Conservation (phyloP, 2,329 filamentous ascomycete species). For the Dactylellina haptotyla region DNA sequence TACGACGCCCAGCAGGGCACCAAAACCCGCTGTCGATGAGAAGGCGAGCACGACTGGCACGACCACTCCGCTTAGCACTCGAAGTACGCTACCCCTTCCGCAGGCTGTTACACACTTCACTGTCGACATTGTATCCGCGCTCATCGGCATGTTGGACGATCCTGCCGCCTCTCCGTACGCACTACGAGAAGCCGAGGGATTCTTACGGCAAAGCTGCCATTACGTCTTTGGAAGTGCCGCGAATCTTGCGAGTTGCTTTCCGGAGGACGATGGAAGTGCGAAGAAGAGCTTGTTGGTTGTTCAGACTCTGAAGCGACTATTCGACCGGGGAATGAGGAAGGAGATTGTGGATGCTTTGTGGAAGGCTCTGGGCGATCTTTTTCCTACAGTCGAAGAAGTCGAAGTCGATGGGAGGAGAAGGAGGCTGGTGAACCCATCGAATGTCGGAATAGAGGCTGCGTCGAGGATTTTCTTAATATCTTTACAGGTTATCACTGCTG, state of each 20-base stretch:
- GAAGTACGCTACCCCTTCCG: conserved; percentile 63
- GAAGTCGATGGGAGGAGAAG: conserved; percentile 6
- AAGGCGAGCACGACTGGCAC: conserved; percentile 35
- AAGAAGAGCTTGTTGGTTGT: conserved; percentile 62
- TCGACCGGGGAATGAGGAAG: conserved; percentile 61
- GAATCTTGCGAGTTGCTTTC: conserved; percentile 69
- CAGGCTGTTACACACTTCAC: conserved; percentile 69
- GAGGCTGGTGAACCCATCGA: conserved; percentile 57
- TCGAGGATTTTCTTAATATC: conserved; percentile 55
- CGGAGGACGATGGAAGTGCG: conserved; percentile 72
- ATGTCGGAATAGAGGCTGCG: conserved; percentile 50
- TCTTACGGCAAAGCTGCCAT: conserved; percentile 73
- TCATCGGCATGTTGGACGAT: conserved; percentile 58
- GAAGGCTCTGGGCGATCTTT: conserved; percentile 70
- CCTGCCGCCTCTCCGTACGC: conserved; percentile 37
- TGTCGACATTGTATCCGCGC: conserved; percentile 67
- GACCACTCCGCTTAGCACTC: conserved; percentile 58
- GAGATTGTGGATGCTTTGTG: conserved; percentile 73
- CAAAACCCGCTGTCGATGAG: conserved; percentile 35
- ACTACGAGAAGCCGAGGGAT: conserved; percentile 67
- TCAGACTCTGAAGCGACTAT: conserved; percentile 60
- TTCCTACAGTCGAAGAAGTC: conserved; percentile 59
- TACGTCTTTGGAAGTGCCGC: conserved; percentile 70
- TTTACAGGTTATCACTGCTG: conserved; percentile 56
- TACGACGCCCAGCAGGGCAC: conserved; percentile 56